Base-by-base conservation (phyloP, 129 eudicot species). In the Tagetes erecta region DNA sequence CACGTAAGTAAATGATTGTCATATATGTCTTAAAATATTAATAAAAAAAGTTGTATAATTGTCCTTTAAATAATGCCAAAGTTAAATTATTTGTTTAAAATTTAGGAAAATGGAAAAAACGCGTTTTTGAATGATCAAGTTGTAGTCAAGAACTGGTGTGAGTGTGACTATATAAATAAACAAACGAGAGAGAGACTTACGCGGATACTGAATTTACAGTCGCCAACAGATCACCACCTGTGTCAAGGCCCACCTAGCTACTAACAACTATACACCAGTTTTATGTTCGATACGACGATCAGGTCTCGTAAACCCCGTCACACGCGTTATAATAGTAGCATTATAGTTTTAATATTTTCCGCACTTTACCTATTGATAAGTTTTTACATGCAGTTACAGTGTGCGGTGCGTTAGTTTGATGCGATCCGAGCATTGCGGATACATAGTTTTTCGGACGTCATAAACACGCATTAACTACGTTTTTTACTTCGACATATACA, bases 151-250 rank as follows among this genome's bases (percentile, higher is more conserved):
- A 20, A 64, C 4, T 37, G 20, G 40, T 14, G 39, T 49, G 41
- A 34, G n/a, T 35, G 8, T 47, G 49, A 9, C 20, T 68, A n/a
- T 57, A 20, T 20, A 20, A 20, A 20, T 20, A 20, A 20, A 20
- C 7, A 8, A 76, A 76, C 52, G 2, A 68, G 39, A 20, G 27
- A 20, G 27, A 20, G 27, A 68, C 13, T 56, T 77, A 59, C 53
- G 57, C 64, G 75, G 75, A 57, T 56, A 68, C 81, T 77, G 53
- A 77, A 51, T 7, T 30, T 59, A 70, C 70, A 77, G 72, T 78
- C 71, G 7, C 81, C 81, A 78, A 70, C 65, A 78, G 9, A 59
- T 70, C 12, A 41, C 63, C 71, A 78, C 81, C 64, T 78, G 81
- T 10, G 12, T 68, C 3, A 3, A 46, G 52, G 27, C 27, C 27